Evolutionary conservation across 2,329 filamentous ascomycete genomes (phyloP), one percentile per base, ranked within the genome.

Genomic region (Westerdykella ornata): DNA sequence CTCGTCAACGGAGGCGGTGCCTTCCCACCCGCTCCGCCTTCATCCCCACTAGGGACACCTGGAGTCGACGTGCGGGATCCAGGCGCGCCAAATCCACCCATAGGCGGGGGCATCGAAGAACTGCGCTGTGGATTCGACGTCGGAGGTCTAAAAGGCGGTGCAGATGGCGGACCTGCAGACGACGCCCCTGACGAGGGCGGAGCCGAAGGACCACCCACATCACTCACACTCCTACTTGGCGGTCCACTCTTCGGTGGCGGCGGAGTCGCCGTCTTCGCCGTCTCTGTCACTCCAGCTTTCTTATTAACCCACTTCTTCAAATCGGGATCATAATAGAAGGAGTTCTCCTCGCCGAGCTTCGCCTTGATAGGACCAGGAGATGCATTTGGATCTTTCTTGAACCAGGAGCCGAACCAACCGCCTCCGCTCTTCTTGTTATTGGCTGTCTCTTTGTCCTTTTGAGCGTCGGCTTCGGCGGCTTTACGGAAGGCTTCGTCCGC

Each of bases 291-390:
- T 11, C 82, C 82, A 9, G 80, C 80, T 63, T 95, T 96, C 73
- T 96, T 96, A 72, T 98, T 97, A 63, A 98, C 76, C 94, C 94
- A 98, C 63, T 92, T 88, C 72, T 94, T 94, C 39, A 95, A 77
- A n/a, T 96, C 86, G 2, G 88, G 85, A 60, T 98, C 92, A 58
- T 92, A 98, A 52, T 90, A 84, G 66, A 98, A 96, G 35, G 82
- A 88, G 65, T 81, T 95, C 59, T 92, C 81, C 66, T 98, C 94
- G 46, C 90, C 94, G 7, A 98, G 77, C 59, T 98, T 98, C 47
- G 94, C 92, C 54, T 80, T 81, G 63, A 96, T 86, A n/a, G 89
- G 80, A n/a, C 68, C 70, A 3, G 68, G 68, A n/a, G 69, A 50
- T n/a, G 74, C 65, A 53, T 84, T 78, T 62, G 85, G 82, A 54